phyloP scores from a whole-genome alignment of 2,329 filamentous ascomycete species.

The Penicillium sp. region DNA sequence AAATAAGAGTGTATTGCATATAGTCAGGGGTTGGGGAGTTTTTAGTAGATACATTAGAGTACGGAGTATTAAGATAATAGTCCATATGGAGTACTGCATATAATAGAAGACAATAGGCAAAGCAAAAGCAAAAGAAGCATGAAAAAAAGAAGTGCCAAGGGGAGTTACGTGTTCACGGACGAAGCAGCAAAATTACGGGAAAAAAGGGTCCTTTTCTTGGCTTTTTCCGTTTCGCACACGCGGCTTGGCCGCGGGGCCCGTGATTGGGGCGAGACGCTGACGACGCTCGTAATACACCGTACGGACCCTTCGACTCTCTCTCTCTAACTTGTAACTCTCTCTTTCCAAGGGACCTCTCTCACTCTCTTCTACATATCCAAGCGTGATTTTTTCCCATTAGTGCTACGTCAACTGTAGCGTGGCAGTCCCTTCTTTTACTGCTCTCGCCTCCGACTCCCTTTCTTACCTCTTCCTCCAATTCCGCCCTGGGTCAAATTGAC shows the following conservation, averaged over 20 bases:
- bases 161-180: conserved; percentile 20
- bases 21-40: neutral
- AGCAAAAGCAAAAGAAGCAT: conserved; percentile 2
- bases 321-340: neutral
- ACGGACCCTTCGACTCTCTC: conserved; percentile 15
- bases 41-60: too few relatives aligned
- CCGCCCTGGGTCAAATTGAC: conserved; percentile 3
- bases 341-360: conserved; percentile 10
- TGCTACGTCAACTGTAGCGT: conserved; percentile 12
- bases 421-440: conserved; percentile 12
- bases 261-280: conserved; percentile 42
- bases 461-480: conserved; percentile 6
- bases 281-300: conserved; percentile 36
- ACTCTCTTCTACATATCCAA: conserved; percentile 14
- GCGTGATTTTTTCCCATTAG: conserved; percentile 1
- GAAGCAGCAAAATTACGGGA: conserved; percentile 16
- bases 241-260: conserved; percentile 36
- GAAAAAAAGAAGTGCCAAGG: conserved; percentile 2
- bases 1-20: too few relatives aligned
- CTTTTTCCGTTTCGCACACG: conserved; percentile 36
- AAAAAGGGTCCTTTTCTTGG: conserved; percentile 33
- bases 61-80: too few relatives aligned
- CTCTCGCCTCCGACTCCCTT: conserved; percentile 14
- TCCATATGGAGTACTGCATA: too few relatives aligned
- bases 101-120: too few relatives aligned